Percentiles rank a stretch among this genome's conserved stretches.
Conservation (phyloP, 2,329 filamentous ascomycete species). For the Fusarium transvaalense region DNA sequence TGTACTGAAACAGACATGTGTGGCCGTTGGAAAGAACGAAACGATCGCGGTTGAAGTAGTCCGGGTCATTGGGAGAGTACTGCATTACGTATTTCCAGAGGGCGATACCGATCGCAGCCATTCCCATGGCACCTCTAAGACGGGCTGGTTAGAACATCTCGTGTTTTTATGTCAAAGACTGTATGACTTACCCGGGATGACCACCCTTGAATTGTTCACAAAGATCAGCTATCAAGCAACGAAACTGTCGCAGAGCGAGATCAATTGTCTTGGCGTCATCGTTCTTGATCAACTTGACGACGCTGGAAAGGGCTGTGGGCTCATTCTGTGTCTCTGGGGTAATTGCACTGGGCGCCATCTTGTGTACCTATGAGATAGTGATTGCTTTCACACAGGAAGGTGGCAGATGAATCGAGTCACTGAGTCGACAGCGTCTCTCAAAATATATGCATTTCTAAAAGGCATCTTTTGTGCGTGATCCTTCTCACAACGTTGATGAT, state of each 20-base stretch:
- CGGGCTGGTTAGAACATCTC: not conserved
- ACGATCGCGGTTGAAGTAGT: constrained; percentile 72
- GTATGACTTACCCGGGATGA: constrained; percentile 69
- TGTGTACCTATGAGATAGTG: not conserved
- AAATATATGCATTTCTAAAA: constrained; percentile 20
- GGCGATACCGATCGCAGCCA: constrained; percentile 71
- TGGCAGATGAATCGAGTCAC: not conserved
- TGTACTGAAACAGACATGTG: constrained; percentile 67
- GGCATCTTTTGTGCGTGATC: constrained; percentile 24
- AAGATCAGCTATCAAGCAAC: constrained; percentile 74
- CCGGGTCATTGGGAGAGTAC: constrained; percentile 66
- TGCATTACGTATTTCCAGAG: constrained; percentile 73
- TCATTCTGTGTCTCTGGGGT: constrained; percentile 35
- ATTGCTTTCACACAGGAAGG: constrained; percentile 1
- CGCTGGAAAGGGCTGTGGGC: constrained; percentile 29
- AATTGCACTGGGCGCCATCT: constrained; percentile 46
- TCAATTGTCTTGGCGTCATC: constrained; percentile 53
- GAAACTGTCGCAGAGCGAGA: constrained; percentile 69
- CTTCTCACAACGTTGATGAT: constrained; percentile 5
- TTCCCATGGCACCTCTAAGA: constrained; percentile 64
- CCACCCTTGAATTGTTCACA: constrained; percentile 78
- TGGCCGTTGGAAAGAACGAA: constrained; percentile 74
- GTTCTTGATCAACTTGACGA: constrained; percentile 46
- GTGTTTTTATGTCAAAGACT: not conserved
- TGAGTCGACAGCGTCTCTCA: constrained; percentile 2